Base-by-base conservation (phyloP, 1,284 basidiomycete species). In the Fomitiporia mediterranea region DNA sequence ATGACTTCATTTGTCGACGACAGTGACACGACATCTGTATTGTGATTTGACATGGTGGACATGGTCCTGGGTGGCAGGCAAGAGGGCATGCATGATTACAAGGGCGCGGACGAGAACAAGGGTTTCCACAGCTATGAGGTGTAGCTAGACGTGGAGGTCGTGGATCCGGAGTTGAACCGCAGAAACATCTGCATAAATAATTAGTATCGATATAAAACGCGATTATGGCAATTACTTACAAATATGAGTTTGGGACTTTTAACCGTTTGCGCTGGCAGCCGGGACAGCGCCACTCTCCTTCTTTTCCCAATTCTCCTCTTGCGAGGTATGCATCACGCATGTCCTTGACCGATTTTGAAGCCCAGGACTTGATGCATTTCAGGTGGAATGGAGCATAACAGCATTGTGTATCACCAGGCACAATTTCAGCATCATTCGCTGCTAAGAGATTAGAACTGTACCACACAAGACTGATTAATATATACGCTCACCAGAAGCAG, bases 361-460 rank as follows among this genome's bases (percentile, higher is more conserved):
- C 89, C 91, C 91, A 93, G 0, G 82, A 75, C 9, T 78, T 75
- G 61, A 93, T 85, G 63, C 91, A 94, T 64, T 85, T 88, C 35
- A 92, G 73, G 68, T 94, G 91, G 63, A 91, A 91, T 0, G 86
- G 82, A n/a, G 81, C 87, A 83, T 87, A 92, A 64, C 91, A 94
- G 63, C 83, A 89, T 57, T 84, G 82, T 19, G 74, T 69, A 5
- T 63, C 69, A 32, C 42, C 60, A 55, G 28, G 56, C 40, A 39
- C 70, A 42, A 39, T 56, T 28, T 51, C 59, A 50, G 39, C 55
- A 60, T 74, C 72, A 44, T 69, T 68, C 39, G 69, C 69, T 1
- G 64, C 27, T 27, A 38, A 21, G 27, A 25, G 4, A 27, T 39
- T 15, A 44, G 28, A 38, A 39, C n/a, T n/a, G n/a, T n/a, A n/a